These are phyloP conservation scores for Trichopus zeylanicus DNA, from an alignment of 116 monocot species.

Conservation along the genomic window DNA sequence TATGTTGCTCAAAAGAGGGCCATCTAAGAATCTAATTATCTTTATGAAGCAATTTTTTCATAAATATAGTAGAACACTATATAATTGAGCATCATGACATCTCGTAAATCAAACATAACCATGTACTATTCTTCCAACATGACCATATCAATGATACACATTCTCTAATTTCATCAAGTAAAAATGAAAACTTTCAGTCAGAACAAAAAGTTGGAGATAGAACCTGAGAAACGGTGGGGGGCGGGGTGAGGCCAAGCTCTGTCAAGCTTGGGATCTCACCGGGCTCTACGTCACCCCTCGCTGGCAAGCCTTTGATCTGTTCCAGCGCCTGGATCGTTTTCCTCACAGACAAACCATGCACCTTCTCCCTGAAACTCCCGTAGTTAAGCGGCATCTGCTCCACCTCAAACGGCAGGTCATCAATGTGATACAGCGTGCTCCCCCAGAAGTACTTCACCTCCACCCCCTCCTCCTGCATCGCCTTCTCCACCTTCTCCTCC, in stretches of 20 bases:
- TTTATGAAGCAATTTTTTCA: too few relatives aligned
- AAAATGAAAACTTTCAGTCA: neutral
- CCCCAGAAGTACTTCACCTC: slow-evolving; percentile 84
- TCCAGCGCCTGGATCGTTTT: slow-evolving; percentile 59
- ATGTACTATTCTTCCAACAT: too few relatives aligned
- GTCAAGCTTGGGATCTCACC: slow-evolving; percentile 59
- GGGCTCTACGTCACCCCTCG: slow-evolving; percentile 47
- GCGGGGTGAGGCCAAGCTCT: slow-evolving; percentile 53
- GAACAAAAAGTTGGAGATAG: neutral
- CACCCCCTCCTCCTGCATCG: slow-evolving; percentile 69
- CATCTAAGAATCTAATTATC: too few relatives aligned
- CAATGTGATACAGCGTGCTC: slow-evolving; percentile 64
- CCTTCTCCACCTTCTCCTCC: slow-evolving; percentile 57
- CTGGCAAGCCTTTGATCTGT: slow-evolving; percentile 59
- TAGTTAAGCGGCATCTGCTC: slow-evolving; percentile 69
- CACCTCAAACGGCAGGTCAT: slow-evolving; percentile 58
- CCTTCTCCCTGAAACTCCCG: slow-evolving; percentile 54
- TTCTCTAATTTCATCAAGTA: too few relatives aligned
- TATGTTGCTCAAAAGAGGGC: too few relatives aligned
- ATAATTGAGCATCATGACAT: too few relatives aligned
- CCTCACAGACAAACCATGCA: slow-evolving; percentile 47
- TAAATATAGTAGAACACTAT: too few relatives aligned
- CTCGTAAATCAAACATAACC: too few relatives aligned
- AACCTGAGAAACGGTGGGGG: slow-evolving; percentile 21
- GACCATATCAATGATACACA: too few relatives aligned